Conservation (phyloP, 176 grass and related monocot species). For the Triticum dicoccoides region DNA sequence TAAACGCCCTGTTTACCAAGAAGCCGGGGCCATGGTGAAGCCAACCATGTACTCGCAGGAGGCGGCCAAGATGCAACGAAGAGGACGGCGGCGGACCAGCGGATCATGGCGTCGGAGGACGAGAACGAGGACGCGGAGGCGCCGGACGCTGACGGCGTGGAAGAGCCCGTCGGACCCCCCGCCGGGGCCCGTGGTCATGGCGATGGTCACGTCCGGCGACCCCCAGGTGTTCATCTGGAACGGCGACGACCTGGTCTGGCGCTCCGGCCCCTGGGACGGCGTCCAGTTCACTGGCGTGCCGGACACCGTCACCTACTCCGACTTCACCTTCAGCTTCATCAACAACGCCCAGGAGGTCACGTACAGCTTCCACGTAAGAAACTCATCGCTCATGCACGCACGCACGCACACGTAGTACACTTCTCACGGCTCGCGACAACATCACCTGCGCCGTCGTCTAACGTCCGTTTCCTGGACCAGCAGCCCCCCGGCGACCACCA, state of each 20-base stretch:
- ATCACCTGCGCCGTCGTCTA: slow-evolving; percentile 62
- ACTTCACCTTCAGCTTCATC: slow-evolving; percentile 51
- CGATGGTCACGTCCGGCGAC: slow-evolving; percentile 46
- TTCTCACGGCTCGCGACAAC: slow-evolving; percentile 31
- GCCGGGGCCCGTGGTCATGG: slow-evolving; percentile 35
- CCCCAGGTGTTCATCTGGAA: slow-evolving; percentile 57
- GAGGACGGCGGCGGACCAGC: too few relatives aligned
- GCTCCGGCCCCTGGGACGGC: slow-evolving; percentile 57
- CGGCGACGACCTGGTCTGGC: slow-evolving; percentile 26
- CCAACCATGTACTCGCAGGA: slow-evolving; percentile 60
- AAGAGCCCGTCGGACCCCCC: slow-evolving; percentile 51
- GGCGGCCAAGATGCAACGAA: slow-evolving; percentile 38
- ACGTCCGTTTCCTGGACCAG: slow-evolving; percentile 53
- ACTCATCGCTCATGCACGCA: neutral
- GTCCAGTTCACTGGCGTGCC: slow-evolving; percentile 64
- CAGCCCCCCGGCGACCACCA: neutral
- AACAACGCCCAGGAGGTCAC: slow-evolving; percentile 41
- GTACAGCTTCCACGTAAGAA: slow-evolving; percentile 48
- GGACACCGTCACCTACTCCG: slow-evolving; percentile 36
- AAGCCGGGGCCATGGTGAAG: slow-evolving; percentile 70
- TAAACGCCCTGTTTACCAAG: slow-evolving; percentile 12
- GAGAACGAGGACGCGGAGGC: too few relatives aligned
- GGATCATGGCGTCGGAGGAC: too few relatives aligned
- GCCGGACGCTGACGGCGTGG: slow-evolving; percentile 53
- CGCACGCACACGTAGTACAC: neutral